Percentiles rank a stretch among this genome's conserved stretches.
Conservation (phyloP, 2,329 filamentous ascomycete species). For the Ophiostoma populinum region DNA sequence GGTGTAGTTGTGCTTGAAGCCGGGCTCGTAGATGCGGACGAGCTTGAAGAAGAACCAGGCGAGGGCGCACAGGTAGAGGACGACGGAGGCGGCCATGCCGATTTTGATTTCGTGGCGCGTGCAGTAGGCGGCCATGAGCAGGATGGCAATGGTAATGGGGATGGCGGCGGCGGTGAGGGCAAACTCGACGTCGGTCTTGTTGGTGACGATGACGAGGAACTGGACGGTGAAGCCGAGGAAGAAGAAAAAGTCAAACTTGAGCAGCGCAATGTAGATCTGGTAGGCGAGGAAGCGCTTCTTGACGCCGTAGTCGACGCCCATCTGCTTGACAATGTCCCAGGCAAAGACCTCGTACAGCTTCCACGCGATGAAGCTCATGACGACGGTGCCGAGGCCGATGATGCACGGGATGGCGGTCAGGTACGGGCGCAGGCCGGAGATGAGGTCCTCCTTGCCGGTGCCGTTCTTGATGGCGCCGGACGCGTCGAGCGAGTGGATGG, state of each 20-base stretch:
- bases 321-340: slow-evolving; percentile 99
- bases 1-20: slow-evolving; percentile 42
- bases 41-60: slow-evolving; percentile 98
- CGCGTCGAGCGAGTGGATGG: slow-evolving; percentile 40
- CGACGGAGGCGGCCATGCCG: slow-evolving; percentile 63
- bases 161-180: slow-evolving; percentile 77
- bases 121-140: slow-evolving; percentile 70
- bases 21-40: slow-evolving; percentile 73
- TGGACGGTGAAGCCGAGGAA: slow-evolving; percentile 98
- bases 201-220: slow-evolving; percentile 81
- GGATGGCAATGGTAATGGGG: slow-evolving; percentile 76
- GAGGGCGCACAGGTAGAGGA: slow-evolving; percentile 75
- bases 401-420: slow-evolving; percentile 75
- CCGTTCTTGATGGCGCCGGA: slow-evolving; percentile 22
- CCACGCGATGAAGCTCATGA: slow-evolving; percentile 68
- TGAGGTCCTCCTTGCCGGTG: slow-evolving; percentile 32
- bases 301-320: slow-evolving; percentile 90
- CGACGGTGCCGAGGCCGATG: slow-evolving; percentile 55
- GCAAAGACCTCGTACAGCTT: slow-evolving; percentile 97
- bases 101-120: slow-evolving; percentile 65
- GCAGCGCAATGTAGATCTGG: slow-evolving; percentile 94
- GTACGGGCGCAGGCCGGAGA: slow-evolving; percentile 53
- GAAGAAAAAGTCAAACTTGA: slow-evolving; percentile 99
- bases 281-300: slow-evolving; percentile 93
- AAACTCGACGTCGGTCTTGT: slow-evolving; percentile 54